These are phyloP conservation scores for Kwoniella botswanensis DNA, from an alignment of 768 basidiomycete species.

Conservation along the genomic window DNA sequence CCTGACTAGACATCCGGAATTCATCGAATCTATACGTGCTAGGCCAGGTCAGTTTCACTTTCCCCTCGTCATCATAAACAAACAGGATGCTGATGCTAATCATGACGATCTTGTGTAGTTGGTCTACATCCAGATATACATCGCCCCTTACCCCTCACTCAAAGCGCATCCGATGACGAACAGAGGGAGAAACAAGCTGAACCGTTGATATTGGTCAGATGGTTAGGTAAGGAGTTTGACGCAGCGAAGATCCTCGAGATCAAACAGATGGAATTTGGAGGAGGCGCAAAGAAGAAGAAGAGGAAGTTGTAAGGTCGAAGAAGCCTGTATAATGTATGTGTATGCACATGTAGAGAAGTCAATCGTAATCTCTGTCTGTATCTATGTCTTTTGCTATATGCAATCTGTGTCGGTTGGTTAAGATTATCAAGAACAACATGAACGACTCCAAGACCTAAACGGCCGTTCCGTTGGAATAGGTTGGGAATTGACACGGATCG, in stretches of 20 bases:
- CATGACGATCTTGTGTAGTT: slow-evolving; percentile 18
- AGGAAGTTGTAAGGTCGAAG: slow-evolving; percentile 16
- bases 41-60: slow-evolving; percentile 40
- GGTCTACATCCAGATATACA: slow-evolving; percentile 51
- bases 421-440: too few relatives aligned
- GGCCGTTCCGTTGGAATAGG: too few relatives aligned
- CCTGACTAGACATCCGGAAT: slow-evolving; percentile 52
- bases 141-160: slow-evolving; percentile 8
- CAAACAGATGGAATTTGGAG: slow-evolving; percentile 55
- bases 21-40: slow-evolving; percentile 40
- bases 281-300: slow-evolving; percentile 33
- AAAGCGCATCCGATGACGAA: slow-evolving; percentile 4
- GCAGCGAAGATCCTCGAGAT: slow-evolving; percentile 49
- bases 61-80: slow-evolving; percentile 1
- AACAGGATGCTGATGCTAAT: background rate
- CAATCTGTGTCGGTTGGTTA: too few relatives aligned
- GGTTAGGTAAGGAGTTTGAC: slow-evolving; percentile 53
- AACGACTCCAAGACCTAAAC: too few relatives aligned
- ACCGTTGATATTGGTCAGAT: slow-evolving; percentile 50
- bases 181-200: slow-evolving; percentile 20
- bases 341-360: background rate
- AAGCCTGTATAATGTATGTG: background rate
- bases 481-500: background rate
- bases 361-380: too few relatives aligned
- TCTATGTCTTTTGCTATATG: too few relatives aligned